Base-by-base conservation (phyloP, 2,329 filamentous ascomycete species). In the Tolypocladium capitatum region DNA sequence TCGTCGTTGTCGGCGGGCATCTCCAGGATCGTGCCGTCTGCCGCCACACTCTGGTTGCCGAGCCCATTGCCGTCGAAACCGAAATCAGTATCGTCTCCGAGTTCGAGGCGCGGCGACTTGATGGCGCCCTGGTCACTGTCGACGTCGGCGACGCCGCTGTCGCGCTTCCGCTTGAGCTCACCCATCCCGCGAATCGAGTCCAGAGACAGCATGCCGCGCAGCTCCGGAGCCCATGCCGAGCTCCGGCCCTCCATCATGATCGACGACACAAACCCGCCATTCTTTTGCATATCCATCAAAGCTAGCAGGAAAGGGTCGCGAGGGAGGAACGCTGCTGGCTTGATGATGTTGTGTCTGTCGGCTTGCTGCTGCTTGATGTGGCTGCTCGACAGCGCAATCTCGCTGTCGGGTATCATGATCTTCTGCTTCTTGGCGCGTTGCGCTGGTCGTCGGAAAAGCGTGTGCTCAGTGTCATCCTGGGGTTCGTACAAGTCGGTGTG, bases 91-190 rank as follows among this genome's bases (percentile, higher is more conserved):
- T 85, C 82, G 35, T 83, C 81, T 24, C 78, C 81, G 43, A 87
- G 65, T 50, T 84, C 78, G 16, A 85, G 69, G 43, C 83, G 81
- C 47, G 88, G 78, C 43, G 80, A 82, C 67, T 88, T 86, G 51
- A 76, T 73, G 28, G 72, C 75, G 31, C 74, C 73, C 46, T 78
- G 75, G 42, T 84, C 81, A 52, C 74, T 78, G 21, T 84, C 86
- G 53, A 92, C 76, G 58, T 91, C 88, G 41, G 84, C 86, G 53
- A 92, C 80, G 24, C 86, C 89, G 57, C 84, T 89, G 59, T 95
- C 89, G 28, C 92, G 83, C 75, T 98, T 98, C 50, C 92, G 80
- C 76, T 97, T 98, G 48, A 91, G 75, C 51, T 94, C 88, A 49
- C 81, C 84, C 38, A 83, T 76, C 49, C 81, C 81, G 51, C 83